Conservation (phyloP, 345 rosid species). For the Anacardium occidentale region DNA sequence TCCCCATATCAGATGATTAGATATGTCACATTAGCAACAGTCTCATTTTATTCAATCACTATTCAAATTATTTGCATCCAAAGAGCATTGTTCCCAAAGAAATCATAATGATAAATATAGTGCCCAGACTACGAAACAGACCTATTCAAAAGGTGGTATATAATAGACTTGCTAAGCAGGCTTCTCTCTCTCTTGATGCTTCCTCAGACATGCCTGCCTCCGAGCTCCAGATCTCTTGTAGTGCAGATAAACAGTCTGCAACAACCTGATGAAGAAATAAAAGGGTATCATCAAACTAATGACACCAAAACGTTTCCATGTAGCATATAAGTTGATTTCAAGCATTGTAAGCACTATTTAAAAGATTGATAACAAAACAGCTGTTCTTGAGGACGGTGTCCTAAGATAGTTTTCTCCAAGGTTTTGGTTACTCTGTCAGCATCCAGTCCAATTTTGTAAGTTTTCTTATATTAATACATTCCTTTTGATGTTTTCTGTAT, state of each 20-base stretch:
- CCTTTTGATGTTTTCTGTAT: no score
- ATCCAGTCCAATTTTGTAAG: no score
- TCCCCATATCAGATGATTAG: neutral
- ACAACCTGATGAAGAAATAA: slow-evolving; percentile 58
- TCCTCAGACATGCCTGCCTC: slow-evolving; percentile 89
- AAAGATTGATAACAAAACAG: neutral
- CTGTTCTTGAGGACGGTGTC: no score
- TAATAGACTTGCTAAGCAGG: slow-evolving; percentile 74
- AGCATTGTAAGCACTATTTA: neutral
- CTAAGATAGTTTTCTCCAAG: no score
- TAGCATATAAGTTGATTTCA: neutral
- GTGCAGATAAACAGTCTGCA: slow-evolving; percentile 80
- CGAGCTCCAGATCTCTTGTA: slow-evolving; percentile 94
- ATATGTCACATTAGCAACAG: neutral
- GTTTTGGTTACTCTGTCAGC: no score
- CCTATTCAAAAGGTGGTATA: slow-evolving; percentile 80
- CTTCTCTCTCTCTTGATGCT: slow-evolving; percentile 80
- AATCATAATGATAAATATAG: slow-evolving; percentile 1
- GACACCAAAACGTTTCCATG: neutral
- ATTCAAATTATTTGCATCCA: neutral
- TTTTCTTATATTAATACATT: no score
- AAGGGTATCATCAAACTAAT: neutral
- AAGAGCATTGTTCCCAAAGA: neutral
- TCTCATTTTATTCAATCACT: neutral
- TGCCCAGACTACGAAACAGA: slow-evolving; percentile 30